A percentile compares a stretch with the other conserved stretches of the same genome.
Conservation (phyloP, 202 grass and related monocot species). For the Digitaria exilis region DNA sequence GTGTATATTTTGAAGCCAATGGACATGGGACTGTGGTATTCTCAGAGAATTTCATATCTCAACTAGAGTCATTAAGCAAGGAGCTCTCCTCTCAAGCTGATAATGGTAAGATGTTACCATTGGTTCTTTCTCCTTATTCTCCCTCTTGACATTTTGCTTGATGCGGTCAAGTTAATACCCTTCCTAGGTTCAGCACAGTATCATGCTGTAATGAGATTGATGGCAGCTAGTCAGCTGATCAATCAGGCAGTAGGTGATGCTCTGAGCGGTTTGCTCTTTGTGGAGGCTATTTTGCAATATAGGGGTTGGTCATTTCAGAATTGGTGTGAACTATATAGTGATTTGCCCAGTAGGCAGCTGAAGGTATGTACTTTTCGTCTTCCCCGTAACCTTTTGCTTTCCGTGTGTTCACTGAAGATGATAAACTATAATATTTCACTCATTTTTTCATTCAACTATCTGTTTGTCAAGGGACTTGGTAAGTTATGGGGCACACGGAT, state of each 20-base stretch:
- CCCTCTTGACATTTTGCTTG: neutral
- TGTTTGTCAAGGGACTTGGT: neutral
- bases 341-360: conserved; percentile 85
- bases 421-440: neutral
- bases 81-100: conserved; percentile 46
- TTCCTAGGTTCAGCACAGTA: conserved; percentile 55
- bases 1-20: conserved; percentile 97
- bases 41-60: conserved; percentile 57
- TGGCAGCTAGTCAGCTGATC: conserved; percentile 76
- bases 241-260: conserved; percentile 95
- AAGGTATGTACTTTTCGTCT: conserved; percentile 48
- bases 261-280: conserved; percentile 83
- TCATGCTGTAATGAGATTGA: conserved; percentile 66
- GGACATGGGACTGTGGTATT: conserved; percentile 87
- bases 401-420: neutral
- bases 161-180: neutral
- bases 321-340: conserved; percentile 86
- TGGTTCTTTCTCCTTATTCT: neutral
- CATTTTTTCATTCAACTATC: neutral
- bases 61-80: conserved; percentile 44
- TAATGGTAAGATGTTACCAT: conserved; percentile 36
- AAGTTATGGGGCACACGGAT: neutral
- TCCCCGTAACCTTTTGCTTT: neutral
- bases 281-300: conserved; percentile 80
- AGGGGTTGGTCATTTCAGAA: conserved; percentile 85